A percentile compares a stretch with the other conserved stretches of the same genome.
These are phyloP conservation scores for Xerocomus brunneocitrinus DNA, from an alignment of 768 basidiomycete species.

Conservation along the genomic window DNA sequence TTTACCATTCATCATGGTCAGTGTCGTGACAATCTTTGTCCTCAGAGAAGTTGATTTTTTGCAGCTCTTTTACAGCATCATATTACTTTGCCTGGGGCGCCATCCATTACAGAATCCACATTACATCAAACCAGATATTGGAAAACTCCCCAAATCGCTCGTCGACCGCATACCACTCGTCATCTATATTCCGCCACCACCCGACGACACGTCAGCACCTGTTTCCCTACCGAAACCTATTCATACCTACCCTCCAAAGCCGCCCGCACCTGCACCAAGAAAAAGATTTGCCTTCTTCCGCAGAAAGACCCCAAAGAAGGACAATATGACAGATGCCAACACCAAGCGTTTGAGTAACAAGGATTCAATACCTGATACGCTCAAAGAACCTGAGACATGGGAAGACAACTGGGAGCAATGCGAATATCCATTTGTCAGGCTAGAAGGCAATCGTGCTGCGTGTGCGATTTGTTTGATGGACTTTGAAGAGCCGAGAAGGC, in stretches of 20 bases:
- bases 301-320: constrained; percentile 24
- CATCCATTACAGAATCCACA: constrained; percentile 73
- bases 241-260: constrained; percentile 62
- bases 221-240: constrained; percentile 44
- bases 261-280: constrained; percentile 28
- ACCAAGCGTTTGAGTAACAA: constrained; percentile 16
- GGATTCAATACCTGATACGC: constrained; percentile 8
- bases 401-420: constrained; percentile 75
- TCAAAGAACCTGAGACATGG: constrained; percentile 49
- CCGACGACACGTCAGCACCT: constrained; percentile 39
- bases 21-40: constrained; percentile 23
- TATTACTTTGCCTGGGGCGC: constrained; percentile 73
- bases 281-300: constrained; percentile 54
- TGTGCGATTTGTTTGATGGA: constrained; percentile 85
- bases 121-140: constrained; percentile 73
- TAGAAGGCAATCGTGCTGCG: constrained; percentile 78
- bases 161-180: constrained; percentile 82
- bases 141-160: constrained; percentile 62
- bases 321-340: constrained; percentile 10
- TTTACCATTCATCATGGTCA: constrained; percentile 73
- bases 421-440: constrained; percentile 75
- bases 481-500: constrained; percentile 65
- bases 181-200: constrained; percentile 80
- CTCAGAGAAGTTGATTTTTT: not conserved
- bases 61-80: constrained; percentile 72